phyloP scores from a whole-genome alignment of 2,329 filamentous ascomycete genomes.

The Penicillium sp. region DNA sequence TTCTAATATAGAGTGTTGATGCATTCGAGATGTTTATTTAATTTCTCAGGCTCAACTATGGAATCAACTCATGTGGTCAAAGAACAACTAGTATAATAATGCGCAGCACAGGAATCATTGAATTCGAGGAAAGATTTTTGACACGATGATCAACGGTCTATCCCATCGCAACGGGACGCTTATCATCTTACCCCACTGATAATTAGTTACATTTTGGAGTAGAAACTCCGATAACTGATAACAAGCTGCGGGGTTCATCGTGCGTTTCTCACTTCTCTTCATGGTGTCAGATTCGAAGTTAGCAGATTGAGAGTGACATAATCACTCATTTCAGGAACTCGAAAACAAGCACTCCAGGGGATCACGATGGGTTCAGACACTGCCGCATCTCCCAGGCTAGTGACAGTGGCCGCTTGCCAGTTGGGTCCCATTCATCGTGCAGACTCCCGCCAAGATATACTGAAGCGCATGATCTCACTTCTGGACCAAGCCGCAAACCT shows the following conservation, averaged over 20 bases:
- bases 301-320: background rate
- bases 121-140: too few species aligned
- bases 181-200: background rate
- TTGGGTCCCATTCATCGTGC: constrained; percentile 50
- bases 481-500: constrained; percentile 48
- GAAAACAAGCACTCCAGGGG: background rate
- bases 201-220: background rate
- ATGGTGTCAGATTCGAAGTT: background rate
- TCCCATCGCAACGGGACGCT: background rate
- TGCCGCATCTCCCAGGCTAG: background rate
- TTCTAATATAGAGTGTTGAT: too few species aligned
- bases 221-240: background rate
- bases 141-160: background rate
- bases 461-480: constrained; percentile 52
- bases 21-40: too few species aligned
- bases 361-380: background rate
- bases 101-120: too few species aligned
- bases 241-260: background rate
- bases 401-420: constrained; percentile 54
- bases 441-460: constrained; percentile 43
- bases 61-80: too few species aligned
- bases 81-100: too few species aligned
- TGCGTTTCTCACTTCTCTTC: background rate
- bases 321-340: background rate
- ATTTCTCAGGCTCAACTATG: too few species aligned